Conservation (phyloP, 2,329 filamentous ascomycete species). For the Dactylellina leptospora region DNA sequence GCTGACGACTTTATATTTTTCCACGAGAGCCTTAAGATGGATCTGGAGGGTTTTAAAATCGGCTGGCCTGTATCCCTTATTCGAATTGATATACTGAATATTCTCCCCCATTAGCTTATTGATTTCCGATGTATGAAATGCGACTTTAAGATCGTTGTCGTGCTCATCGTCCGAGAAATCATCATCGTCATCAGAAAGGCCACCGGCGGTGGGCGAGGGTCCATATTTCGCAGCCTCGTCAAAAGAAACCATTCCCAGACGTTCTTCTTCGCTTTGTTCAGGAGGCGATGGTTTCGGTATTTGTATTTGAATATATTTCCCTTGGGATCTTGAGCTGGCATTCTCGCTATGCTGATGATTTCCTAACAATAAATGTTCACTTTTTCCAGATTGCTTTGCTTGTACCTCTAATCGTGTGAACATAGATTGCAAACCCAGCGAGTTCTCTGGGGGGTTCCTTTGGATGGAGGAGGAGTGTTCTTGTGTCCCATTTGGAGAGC, state of each 20-base stretch:
- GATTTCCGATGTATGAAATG: slow-evolving; percentile 11
- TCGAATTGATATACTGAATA: no score
- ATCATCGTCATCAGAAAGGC: no score
- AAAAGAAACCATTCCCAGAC: no score
- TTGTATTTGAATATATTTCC: neutral
- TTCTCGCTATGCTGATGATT: no score
- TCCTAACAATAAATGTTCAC: no score
- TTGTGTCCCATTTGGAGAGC: no score
- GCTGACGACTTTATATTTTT: slow-evolving; percentile 8
- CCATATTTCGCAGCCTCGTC: no score
- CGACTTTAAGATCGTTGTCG: slow-evolving; percentile 15
- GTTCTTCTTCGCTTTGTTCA: no score
- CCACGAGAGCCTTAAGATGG: slow-evolving; percentile 13
- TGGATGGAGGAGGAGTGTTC: no score
- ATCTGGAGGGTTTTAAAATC: neutral
- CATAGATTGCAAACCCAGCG: neutral
- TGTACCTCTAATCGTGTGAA: neutral
- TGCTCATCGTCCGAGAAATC: slow-evolving; percentile 11
- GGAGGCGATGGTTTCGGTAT: neutral
- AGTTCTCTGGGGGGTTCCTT: neutral
- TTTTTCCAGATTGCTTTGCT: neutral
- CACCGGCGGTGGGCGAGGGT: no score
- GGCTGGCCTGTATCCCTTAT: no score
- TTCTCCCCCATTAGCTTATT: neutral
- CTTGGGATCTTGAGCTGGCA: neutral